These are phyloP conservation scores for Cryphonectria naterciae DNA, from an alignment of 2,329 filamentous ascomycete species.

Conservation along the genomic window DNA sequence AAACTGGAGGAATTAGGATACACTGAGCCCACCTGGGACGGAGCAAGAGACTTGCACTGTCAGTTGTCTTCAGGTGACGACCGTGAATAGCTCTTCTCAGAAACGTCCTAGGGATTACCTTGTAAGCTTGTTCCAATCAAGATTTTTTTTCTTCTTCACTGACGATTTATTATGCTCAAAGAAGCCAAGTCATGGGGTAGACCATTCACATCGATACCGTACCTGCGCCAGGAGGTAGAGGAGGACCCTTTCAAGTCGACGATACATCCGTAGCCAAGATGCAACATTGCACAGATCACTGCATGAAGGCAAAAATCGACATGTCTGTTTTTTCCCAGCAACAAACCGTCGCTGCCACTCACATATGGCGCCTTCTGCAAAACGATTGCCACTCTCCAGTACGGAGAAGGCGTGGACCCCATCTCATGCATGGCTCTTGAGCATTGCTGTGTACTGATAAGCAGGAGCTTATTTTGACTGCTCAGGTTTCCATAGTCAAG, in stretches of 20 bases:
- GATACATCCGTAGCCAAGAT: neutral
- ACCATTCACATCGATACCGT: neutral
- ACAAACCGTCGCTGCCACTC: neutral
- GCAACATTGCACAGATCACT: neutral
- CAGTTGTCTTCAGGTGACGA: neutral
- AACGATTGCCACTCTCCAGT: neutral
- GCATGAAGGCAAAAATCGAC: neutral
- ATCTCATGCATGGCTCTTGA: neutral
- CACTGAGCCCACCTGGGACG: neutral
- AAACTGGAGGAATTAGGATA: neutral
- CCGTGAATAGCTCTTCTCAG: neutral
- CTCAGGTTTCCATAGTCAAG: neutral
- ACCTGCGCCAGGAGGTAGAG: neutral
- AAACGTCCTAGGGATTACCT: no score
- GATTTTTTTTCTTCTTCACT: neutral
- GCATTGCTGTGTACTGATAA: neutral
- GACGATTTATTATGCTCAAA: neutral
- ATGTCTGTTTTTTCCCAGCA: neutral
- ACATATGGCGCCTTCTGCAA: neutral
- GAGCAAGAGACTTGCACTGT: neutral
- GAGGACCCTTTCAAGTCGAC: neutral
- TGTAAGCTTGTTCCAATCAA: no score
- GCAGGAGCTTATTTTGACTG: neutral
- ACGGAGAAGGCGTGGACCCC: neutral
- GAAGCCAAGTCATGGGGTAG: neutral